Conservation (phyloP, 148 eudicot species). For the Rhododendron williamsianum region DNA sequence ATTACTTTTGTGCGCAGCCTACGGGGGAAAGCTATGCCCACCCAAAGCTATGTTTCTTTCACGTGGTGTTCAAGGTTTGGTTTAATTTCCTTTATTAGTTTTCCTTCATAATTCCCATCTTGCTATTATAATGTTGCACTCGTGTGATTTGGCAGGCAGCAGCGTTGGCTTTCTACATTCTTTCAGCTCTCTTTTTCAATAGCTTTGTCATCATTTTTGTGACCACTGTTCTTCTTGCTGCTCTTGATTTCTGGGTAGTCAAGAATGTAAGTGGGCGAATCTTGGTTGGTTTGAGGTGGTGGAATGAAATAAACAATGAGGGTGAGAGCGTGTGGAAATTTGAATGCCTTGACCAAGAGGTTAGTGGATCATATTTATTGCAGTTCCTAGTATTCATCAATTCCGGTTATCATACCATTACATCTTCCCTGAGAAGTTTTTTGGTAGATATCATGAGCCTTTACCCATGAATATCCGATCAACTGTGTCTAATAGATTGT, state of each 20-base stretch:
- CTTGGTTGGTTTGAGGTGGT: conserved; percentile 95
- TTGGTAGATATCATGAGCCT: not conserved
- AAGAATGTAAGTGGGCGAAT: conserved; percentile 98
- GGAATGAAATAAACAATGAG: conserved; percentile 90
- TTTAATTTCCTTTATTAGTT: not conserved
- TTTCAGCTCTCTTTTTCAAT: conserved; percentile 74
- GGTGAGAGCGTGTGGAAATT: conserved; percentile 96
- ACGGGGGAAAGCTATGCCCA: conserved; percentile 74
- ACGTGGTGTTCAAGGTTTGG: conserved; percentile 82
- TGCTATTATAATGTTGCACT: not conserved
- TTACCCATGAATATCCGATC: not conserved
- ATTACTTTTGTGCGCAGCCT: conserved; percentile 38
- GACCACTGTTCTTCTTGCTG: conserved; percentile 82
- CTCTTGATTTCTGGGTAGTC: conserved; percentile 98
- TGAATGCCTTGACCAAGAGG: conserved; percentile 99
- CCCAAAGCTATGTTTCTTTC: conserved; percentile 87
- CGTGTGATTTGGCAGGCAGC: conserved; percentile 51
- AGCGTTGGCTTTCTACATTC: conserved; percentile 88
- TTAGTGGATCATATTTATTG: conserved; percentile 22
- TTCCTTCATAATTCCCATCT: not conserved
- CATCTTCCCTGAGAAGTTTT: not conserved
- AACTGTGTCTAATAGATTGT: not conserved
- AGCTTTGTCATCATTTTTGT: conserved; percentile 93
- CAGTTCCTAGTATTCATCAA: not conserved
- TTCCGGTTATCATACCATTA: not conserved